Percentiles rank a stretch among this genome's conserved stretches.
Conservation (phyloP, 768 basidiomycete species). For the Trametes cingulata region DNA sequence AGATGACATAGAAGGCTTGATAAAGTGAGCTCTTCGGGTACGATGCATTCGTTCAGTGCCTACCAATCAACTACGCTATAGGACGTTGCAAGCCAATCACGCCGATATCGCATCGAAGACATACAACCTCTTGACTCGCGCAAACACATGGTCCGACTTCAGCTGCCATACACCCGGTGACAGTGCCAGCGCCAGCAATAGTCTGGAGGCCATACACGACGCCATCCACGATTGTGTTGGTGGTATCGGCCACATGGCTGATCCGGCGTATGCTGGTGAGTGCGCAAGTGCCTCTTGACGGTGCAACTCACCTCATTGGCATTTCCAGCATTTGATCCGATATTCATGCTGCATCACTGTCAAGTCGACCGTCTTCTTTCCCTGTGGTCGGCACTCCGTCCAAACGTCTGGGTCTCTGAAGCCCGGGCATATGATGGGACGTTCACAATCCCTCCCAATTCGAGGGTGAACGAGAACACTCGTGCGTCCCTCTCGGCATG, state of each 20-base stretch:
- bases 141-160: constrained; percentile 45
- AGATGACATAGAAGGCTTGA: constrained; percentile 9
- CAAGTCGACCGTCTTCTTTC: constrained; percentile 56
- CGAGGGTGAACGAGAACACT: constrained; percentile 15
- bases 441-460: constrained; percentile 13
- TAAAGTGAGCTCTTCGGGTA: not conserved
- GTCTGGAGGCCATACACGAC: constrained; percentile 53
- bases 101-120: constrained; percentile 11
- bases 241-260: constrained; percentile 44
- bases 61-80: not conserved
- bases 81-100: constrained; percentile 5
- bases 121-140: constrained; percentile 13
- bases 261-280: constrained; percentile 42
- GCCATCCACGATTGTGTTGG: constrained; percentile 40
- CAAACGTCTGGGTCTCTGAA: constrained; percentile 38
- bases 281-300: not conserved
- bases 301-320: too few species aligned
- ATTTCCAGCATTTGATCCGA: constrained; percentile 52
- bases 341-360: constrained; percentile 55
- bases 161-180: constrained; percentile 45
- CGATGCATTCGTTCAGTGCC: not conserved
- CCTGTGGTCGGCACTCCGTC: constrained; percentile 51
- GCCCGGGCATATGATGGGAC: constrained; percentile 10
- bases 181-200: constrained; percentile 43
- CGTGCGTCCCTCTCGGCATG: not conserved